These are phyloP conservation scores for Penicillium nordicum DNA, from an alignment of 2,329 filamentous ascomycete species.

Conservation along the genomic window DNA sequence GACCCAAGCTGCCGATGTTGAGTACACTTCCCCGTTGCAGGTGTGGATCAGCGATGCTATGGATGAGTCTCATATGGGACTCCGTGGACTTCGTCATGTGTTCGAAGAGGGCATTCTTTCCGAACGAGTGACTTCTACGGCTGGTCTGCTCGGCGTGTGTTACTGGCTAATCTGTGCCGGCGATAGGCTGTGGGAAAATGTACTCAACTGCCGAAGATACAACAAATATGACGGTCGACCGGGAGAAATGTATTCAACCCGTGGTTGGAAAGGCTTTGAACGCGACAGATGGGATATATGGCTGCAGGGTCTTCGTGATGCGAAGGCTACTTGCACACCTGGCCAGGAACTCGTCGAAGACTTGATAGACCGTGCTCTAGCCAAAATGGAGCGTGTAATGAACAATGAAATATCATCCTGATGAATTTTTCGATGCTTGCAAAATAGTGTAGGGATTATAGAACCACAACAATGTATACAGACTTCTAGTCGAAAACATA, in stretches of 20 bases:
- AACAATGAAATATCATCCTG: not conserved
- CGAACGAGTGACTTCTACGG: not conserved
- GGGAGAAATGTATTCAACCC: not conserved
- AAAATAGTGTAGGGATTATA: too few relatives aligned
- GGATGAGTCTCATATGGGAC: not conserved
- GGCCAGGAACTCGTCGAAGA: not conserved
- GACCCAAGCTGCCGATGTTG: not conserved
- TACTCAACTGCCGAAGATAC: not conserved
- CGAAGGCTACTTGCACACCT: not conserved
- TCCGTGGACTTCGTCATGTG: not conserved
- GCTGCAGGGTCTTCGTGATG: not conserved
- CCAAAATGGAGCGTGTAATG: conserved; percentile 1
- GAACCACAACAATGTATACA: too few relatives aligned
- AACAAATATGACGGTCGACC: conserved; percentile 6
- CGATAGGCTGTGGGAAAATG: conserved; percentile 5
- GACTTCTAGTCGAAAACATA: not conserved
- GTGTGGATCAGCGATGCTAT: conserved; percentile 1
- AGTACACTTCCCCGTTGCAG: not conserved
- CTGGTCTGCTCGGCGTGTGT: not conserved
- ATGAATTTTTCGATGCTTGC: not conserved
- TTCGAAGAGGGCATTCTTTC: not conserved
- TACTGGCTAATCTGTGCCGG: conserved; percentile 7
- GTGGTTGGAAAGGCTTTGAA: conserved; percentile 3
- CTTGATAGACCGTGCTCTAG: not conserved
- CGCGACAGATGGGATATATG: conserved; percentile 4